Conservation (phyloP, 495 filamentous ascomycete genomes). For the Hyaloscypha finlandica region DNA sequence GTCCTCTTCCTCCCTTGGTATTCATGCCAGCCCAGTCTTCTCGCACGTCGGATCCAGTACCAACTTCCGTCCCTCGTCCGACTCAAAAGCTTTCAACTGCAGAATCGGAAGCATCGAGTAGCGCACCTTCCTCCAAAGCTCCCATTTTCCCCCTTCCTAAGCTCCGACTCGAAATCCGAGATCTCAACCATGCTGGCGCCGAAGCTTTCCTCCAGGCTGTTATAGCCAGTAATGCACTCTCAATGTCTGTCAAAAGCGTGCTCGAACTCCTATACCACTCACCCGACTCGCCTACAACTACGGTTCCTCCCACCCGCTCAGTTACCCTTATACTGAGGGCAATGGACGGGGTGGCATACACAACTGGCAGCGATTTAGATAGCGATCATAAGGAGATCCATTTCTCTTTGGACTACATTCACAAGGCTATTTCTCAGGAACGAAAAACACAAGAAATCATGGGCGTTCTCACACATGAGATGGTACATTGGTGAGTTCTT, state of each 20-base stretch:
- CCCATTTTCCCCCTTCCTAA: conserved; percentile 53
- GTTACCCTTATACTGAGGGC: conserved; percentile 84
- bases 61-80: conserved; percentile 12
- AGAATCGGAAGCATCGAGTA: not conserved
- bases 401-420: conserved; percentile 77
- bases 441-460: conserved; percentile 65
- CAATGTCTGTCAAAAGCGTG: conserved; percentile 63
- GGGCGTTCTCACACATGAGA: conserved; percentile 87
- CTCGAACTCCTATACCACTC: conserved; percentile 62
- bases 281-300: conserved; percentile 40
- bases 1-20: conserved; percentile 35
- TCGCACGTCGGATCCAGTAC: conserved; percentile 17
- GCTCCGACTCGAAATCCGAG: conserved; percentile 69
- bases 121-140: conserved; percentile 10
- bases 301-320: conserved; percentile 59
- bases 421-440: conserved; percentile 36
- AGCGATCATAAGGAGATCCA: conserved; percentile 94
- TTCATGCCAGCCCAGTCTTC: conserved; percentile 31
- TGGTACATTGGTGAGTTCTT: conserved; percentile 71
- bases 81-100: not conserved
- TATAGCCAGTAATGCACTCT: conserved; percentile 58
- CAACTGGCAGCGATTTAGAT: conserved; percentile 79
- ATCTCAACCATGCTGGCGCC: conserved; percentile 66
- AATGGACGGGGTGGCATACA: conserved; percentile 87
- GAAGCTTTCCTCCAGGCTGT: conserved; percentile 62